Evolutionary conservation across 768 basidiomycete genomes (phyloP), one percentile per base, ranked within the genome.

Genomic region (Boletus vermiculosoides): DNA sequence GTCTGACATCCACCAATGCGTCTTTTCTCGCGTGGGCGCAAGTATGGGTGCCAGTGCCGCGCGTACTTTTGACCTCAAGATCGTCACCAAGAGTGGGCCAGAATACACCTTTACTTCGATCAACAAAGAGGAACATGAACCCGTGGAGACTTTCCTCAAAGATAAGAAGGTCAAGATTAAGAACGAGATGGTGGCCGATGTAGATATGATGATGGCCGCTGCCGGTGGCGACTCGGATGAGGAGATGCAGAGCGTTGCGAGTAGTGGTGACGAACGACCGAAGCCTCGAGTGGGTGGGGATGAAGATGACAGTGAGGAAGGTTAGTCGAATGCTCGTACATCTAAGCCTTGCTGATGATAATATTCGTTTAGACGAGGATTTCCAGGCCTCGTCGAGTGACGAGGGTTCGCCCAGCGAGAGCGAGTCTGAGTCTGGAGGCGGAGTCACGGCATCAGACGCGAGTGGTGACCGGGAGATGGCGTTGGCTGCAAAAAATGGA

Each of bases 171-270:
- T 98, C 62, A 84, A 86, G 64, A 83, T 96, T 61, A 97, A 97
- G 83, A 96, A 93, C 72, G 94, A 96, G 82, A 93, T 94, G 83
- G 83, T 90, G 51, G 88, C 90, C 15, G 95, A 97, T 66, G 87
- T 86, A 20, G 87, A 94, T 66, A 76, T 91, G 59, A 78, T 90
- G 64, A 73, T 91, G 73, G 81, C 79, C 46, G 83, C 83, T 23
- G 86, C 75, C 22, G 85, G 73, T 2, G 87, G 77, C 4, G 85
- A 84, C 59, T 87, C 86, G 49, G 91, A 92, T 53, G 88, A 90
- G 58, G 90, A 90, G 66, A 90, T 90, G 89, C 83, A 85, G 70
- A 92, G 90, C 66, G 84, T 88, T 5, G 82, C 84, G 23, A 89
- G 86, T 63, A 84, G 85, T 55, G 88, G 86, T 18, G 78, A 82